Evolutionary conservation across 257 asterid genomes (phyloP).

Genomic region (Primulina eburnea): DNA sequence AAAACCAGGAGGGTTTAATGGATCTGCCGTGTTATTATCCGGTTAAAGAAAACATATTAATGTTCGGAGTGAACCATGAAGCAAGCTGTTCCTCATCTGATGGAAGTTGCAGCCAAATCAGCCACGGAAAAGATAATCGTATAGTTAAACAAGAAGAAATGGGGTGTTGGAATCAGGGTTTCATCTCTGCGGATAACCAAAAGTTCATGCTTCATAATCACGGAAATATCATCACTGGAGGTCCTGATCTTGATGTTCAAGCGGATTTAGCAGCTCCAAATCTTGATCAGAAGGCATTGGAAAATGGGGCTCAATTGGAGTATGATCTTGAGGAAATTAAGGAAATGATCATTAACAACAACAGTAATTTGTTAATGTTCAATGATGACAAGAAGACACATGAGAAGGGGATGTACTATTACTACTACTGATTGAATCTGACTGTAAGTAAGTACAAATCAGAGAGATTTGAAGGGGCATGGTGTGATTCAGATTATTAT

Average conservation of each 20-base stretch:
- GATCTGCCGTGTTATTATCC: conserved; percentile 26
- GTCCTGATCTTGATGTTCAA: too few species aligned
- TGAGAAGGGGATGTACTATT: conserved; percentile 43
- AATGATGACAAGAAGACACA: conserved; percentile 41
- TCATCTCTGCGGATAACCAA: conserved; percentile 33
- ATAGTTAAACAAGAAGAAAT: conserved; percentile 38
- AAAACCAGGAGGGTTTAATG: conserved; percentile 34
- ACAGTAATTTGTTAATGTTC: conserved; percentile 24
- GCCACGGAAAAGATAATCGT: conserved; percentile 40
- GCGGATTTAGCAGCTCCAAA: conserved; percentile 18
- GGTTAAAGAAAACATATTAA: too few species aligned
- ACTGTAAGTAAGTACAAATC: conserved; percentile 26
- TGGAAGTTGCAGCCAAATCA: conserved; percentile 53
- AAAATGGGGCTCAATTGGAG: conserved; percentile 29
- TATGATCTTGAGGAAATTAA: conserved; percentile 63
- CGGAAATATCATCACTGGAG: conserved; percentile 11
- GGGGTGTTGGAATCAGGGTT: conserved; percentile 24
- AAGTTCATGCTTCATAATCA: conserved; percentile 40
- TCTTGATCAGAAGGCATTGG: conserved; percentile 26
- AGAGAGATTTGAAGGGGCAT: conserved; percentile 47
- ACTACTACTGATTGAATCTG: conserved; percentile 31
- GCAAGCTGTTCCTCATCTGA: conserved; percentile 54
- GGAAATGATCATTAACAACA: conserved; percentile 30
- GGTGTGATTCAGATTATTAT: conserved; percentile 25
- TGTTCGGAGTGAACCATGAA: too few species aligned